Conservation (phyloP, 192 early-diverging fungal species). For the Gonapodya sp. region DNA sequence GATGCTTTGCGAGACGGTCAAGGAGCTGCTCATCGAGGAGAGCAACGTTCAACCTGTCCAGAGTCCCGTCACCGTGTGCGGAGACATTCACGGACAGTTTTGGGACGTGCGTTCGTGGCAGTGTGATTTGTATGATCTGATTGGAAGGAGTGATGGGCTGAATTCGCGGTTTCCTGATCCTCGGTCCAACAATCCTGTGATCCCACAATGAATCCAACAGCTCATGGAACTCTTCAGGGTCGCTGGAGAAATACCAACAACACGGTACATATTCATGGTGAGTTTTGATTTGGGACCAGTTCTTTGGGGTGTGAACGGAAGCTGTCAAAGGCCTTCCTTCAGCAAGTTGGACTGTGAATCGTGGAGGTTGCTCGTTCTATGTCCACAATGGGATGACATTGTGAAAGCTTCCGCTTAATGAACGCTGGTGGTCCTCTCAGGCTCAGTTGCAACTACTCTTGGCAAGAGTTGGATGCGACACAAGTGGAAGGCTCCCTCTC, state of each 20-base stretch:
- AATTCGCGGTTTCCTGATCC: background rate
- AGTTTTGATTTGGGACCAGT: too few relatives aligned
- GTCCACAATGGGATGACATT: background rate
- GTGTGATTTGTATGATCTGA: too few relatives aligned
- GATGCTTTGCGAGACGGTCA: conserved; percentile 91
- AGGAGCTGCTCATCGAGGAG: conserved; percentile 93
- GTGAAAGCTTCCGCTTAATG: too few relatives aligned
- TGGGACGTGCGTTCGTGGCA: conserved; percentile 43
- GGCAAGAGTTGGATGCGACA: too few relatives aligned
- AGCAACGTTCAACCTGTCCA: conserved; percentile 95
- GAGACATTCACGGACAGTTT: conserved; percentile 98
- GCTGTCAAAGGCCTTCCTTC: too few relatives aligned
- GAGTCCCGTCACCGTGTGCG: conserved; percentile 94
- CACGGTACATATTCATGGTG: conserved; percentile 98
- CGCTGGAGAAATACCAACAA: conserved; percentile 86
- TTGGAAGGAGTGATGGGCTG: background rate
- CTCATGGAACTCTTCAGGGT: conserved; percentile 91
- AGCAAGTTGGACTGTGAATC: too few relatives aligned
- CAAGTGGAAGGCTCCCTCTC: too few relatives aligned
- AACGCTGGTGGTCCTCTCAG: too few relatives aligned
- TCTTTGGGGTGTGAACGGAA: too few relatives aligned
- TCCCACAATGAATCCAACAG: conserved; percentile 1
- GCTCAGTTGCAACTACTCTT: too few relatives aligned
- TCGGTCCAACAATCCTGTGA: background rate
- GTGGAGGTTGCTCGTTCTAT: too few relatives aligned